These are phyloP conservation scores for Lasiosphaeriaceae sp. DNA, from an alignment of 495 filamentous ascomycete species.

Conservation along the genomic window DNA sequence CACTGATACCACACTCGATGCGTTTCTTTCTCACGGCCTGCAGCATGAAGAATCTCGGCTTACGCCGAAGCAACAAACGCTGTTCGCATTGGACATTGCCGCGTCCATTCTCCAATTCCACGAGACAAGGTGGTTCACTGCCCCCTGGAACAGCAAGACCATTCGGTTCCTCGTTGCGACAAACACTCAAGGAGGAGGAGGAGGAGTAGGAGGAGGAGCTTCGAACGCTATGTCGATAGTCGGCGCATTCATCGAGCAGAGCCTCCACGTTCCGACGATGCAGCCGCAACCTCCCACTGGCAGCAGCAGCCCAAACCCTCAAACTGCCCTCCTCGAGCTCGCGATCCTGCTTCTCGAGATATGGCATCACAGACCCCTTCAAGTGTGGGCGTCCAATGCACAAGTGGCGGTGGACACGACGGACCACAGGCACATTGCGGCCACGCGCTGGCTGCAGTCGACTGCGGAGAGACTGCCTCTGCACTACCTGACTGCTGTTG, in stretches of 20 bases:
- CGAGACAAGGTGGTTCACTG: not conserved
- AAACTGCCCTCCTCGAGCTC: not conserved
- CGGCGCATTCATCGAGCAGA: too few relatives aligned
- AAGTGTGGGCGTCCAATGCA: not conserved
- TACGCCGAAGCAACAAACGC: constrained; percentile 7
- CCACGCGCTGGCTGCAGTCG: not conserved
- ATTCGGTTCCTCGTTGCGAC: not conserved
- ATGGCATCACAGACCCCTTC: not conserved
- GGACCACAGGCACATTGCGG: not conserved
- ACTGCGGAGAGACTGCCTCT: not conserved
- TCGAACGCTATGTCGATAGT: too few relatives aligned
- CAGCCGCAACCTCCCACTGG: too few relatives aligned
- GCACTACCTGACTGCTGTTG: not conserved
- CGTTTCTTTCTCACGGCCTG: not conserved
- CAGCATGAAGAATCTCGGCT: constrained; percentile 5
- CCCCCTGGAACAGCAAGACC: not conserved
- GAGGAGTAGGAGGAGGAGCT: too few relatives aligned
- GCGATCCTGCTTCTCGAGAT: constrained; percentile 2
- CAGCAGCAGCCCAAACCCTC: too few relatives aligned
- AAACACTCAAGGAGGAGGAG: not conserved
- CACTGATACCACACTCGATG: constrained; percentile 1
- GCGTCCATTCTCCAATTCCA: constrained; percentile 11
- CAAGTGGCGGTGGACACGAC: not conserved
- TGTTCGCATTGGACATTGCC: constrained; percentile 14
- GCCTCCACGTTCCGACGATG: too few relatives aligned